These are phyloP conservation scores for Amylostereum areolatum DNA, from an alignment of 1,284 basidiomycete genomes.

Conservation along the genomic window DNA sequence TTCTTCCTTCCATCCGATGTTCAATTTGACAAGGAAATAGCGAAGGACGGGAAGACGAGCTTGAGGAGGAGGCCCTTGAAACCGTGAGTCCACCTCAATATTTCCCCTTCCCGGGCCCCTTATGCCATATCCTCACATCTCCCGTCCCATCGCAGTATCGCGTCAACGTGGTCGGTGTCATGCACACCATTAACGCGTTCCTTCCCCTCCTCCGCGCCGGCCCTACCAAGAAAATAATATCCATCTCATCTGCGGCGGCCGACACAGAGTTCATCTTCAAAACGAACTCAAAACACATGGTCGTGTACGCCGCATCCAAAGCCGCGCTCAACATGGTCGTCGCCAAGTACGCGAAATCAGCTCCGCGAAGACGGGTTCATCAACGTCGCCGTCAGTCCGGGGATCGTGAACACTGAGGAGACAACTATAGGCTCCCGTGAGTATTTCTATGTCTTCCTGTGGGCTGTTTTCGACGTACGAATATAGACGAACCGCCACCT, in stretches of 20 bases:
- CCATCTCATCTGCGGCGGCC: slow-evolving; percentile 24
- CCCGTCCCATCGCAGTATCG: slow-evolving; percentile 17
- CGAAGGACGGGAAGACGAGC: slow-evolving; percentile 6
- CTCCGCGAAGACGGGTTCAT: background rate
- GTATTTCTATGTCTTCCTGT: background rate
- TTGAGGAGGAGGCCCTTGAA: slow-evolving; percentile 18
- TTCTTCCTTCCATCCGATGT: background rate
- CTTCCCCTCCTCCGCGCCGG: slow-evolving; percentile 33
- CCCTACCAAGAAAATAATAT: slow-evolving; percentile 29
- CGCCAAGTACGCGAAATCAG: slow-evolving; percentile 30
- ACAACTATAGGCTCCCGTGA: background rate
- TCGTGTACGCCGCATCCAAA: slow-evolving; percentile 30
- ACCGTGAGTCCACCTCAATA: slow-evolving; percentile 10
- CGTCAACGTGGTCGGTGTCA: slow-evolving; percentile 31
- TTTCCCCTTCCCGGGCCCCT: background rate
- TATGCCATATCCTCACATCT: background rate
- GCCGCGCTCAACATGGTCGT: slow-evolving; percentile 32
- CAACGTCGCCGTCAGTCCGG: background rate
- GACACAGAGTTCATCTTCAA: slow-evolving; percentile 22
- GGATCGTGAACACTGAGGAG: background rate
- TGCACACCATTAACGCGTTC: slow-evolving; percentile 31
- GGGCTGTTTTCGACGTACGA: background rate
- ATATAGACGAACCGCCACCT: background rate
- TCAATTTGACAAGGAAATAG: too few species aligned
- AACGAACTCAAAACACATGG: slow-evolving; percentile 6